Conservation (phyloP, 352 stramenopile genomes). For the Phytophthora chlamydospora region DNA sequence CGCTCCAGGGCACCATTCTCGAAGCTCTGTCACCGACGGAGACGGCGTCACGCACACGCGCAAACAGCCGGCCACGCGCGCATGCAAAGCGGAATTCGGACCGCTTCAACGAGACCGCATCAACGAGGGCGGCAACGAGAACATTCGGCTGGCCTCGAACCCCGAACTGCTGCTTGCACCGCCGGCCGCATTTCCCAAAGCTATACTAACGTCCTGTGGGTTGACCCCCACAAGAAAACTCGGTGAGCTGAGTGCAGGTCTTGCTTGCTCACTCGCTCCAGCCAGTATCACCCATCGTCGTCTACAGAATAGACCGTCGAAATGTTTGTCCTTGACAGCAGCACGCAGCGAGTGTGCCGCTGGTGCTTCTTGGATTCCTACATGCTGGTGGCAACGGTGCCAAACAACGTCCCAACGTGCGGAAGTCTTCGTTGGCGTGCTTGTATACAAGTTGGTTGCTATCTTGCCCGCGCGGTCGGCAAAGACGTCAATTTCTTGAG, state of each 20-base stretch:
- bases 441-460: too few species aligned
- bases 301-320: conserved; percentile 12
- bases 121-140: conserved; percentile 8
- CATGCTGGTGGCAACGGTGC: too few species aligned
- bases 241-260: not conserved
- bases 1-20: not conserved
- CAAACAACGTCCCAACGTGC: too few species aligned
- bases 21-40: conserved; percentile 3
- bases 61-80: conserved; percentile 13
- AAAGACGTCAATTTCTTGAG: too few species aligned
- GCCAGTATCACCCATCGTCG: conserved; percentile 14
- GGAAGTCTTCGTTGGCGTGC: too few species aligned
- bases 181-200: not conserved
- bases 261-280: conserved; percentile 10
- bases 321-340: not conserved
- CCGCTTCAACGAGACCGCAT: conserved; percentile 10
- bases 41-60: conserved; percentile 8
- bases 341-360: too few species aligned
- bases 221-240: conserved; percentile 15
- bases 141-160: conserved; percentile 5
- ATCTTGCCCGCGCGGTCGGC: too few species aligned
- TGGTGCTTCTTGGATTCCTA: too few species aligned
- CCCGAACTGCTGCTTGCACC: not conserved
- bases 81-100: conserved; percentile 7
- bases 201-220: too few species aligned